Base-by-base conservation (phyloP, 768 basidiomycete genomes). In the Cubamyces lactineus region DNA sequence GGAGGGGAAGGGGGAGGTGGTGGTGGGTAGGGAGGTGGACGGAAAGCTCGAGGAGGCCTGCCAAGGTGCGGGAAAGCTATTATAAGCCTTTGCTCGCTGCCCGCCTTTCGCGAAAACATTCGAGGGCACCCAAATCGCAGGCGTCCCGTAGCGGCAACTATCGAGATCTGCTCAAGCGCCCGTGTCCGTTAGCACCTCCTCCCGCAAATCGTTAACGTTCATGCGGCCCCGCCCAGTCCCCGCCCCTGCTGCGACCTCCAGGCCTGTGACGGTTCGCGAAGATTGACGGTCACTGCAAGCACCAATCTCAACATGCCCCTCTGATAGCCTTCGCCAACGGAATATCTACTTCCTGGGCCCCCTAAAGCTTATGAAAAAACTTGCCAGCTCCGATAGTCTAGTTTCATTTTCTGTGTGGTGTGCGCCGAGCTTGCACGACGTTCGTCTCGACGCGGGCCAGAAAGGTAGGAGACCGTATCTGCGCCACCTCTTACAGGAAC, bases 211-310 rank as follows among this genome's bases (percentile, higher is more conserved):
- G 56, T 57, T 57, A 26, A 6, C 11, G 56, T 57, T 57, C 56
- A 40, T 49, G 56, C 56, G 56, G 56, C 39, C 56, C 56, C 56
- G 56, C 47, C 40, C 38, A 3, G 54, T 28, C n/a, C n/a, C n/a
- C n/a, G n/a, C n/a, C n/a, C n/a, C n/a, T 30, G 11, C 49, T 30
- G 13, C 17, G 46, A 3, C 28, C 28, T 30, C 28, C 28, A 30
- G 28, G 4, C 5, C 34, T 34, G 34, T 34, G 34, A 56, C 45
- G 19, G 34, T 56, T 56, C 45, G 45, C 55, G 30, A 46, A 47
- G 45, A 47, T 47, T 56, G 55, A 34, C 41, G 30, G 13, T 28
- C n/a, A 19, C 42, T 45, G 4, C 19, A 38, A 41, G 23, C 23
- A 17, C 40, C 51, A 39, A 53, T 26, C 42, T 17, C 5, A 17